These are phyloP conservation scores for Plasmopara muralis DNA, from an alignment of 352 stramenopile species.

Conservation along the genomic window DNA sequence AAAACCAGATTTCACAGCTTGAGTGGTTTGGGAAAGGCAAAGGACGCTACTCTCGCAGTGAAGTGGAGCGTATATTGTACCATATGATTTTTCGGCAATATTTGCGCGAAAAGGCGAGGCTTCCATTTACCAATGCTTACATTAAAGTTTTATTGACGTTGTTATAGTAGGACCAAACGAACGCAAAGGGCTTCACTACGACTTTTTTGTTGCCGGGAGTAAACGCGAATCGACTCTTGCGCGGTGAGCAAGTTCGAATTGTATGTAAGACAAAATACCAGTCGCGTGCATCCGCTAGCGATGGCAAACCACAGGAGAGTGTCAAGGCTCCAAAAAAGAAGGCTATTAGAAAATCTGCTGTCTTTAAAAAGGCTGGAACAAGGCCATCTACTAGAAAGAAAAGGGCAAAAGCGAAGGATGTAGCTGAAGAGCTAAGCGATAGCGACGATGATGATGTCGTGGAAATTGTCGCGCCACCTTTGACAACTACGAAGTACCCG, in stretches of 20 bases:
- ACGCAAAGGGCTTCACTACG: conserved; percentile 76
- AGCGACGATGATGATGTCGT: conserved; percentile 58
- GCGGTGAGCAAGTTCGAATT: conserved; percentile 67
- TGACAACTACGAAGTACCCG: conserved; percentile 33
- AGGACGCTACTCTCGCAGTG: conserved; percentile 60
- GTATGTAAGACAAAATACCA: conserved; percentile 73
- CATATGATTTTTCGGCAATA: conserved; percentile 87
- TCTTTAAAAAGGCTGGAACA: conserved; percentile 24
- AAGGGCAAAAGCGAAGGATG: conserved; percentile 28
- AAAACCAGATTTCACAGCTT: conserved; percentile 51
- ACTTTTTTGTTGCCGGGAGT: conserved; percentile 65
- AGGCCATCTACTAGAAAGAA: conserved; percentile 27
- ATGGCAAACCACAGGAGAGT: conserved; percentile 11
- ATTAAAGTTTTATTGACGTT: conserved; percentile 2
- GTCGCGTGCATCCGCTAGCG: conserved; percentile 20
- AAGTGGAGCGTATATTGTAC: conserved; percentile 81
- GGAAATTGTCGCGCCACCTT: conserved; percentile 29
- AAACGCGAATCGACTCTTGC: conserved; percentile 42
- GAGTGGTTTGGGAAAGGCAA: conserved; percentile 64
- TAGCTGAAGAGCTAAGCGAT: conserved; percentile 57
- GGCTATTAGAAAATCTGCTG: conserved; percentile 20
- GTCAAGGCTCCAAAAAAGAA: conserved; percentile 33
- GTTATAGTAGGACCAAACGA: conserved; percentile 57
- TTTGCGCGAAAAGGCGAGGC: conserved; percentile 52
- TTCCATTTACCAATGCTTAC: background rate